Evolutionary conservation across 225 moss, liverwort and hornwort genomes (phyloP), one percentile per base, ranked within the genome.

Genomic region (Pleurozium schreberi): DNA sequence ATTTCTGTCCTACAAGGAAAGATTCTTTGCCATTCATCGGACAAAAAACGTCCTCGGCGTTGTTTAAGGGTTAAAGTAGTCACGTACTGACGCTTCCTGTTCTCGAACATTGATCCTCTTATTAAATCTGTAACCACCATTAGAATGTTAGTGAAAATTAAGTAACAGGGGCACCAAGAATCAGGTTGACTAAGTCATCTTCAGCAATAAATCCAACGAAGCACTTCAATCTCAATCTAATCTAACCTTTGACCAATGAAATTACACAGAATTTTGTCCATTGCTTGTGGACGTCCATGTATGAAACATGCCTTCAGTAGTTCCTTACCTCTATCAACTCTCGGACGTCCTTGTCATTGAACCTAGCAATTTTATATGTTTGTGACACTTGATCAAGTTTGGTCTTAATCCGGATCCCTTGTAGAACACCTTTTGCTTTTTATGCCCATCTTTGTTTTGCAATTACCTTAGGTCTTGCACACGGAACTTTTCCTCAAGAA

Each of bases 371-470:
- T 80, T 95, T 96, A 69, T 95, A 90, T 27, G 84, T 94, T 40
- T 93, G 90, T 11, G 91, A 90, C 49, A 88, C 82, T 14, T 82
- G 73, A 86, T 85, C 85, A 36, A 87, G 87, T 36, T 83, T 91
- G 2, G 96, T 92, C 90, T 97, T 95, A 9, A 98, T 93, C 26
- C 89, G 91, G 45, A 98, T 28, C 11, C 93, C 92, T 86, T 96
- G 95, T n/a, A 98, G 84, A 45, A 96, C 47, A 25, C 87, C 91
- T 75, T 90, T 91, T 11, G 95, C 97, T 93, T 95, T 97, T 95
- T 97, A 15, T 42, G 53, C 95, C 96, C 96, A 53, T 97, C 95
- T 71, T 83, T 75, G 7, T 85, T 90, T 38, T 90, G 75, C 75
- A 98, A 90, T 6, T 43, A 47, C 9, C 53, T 15, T 3, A 96